Evolutionary conservation across 192 early-diverging fungal species (phyloP).

Genomic region (Coemansia reversa): DNA sequence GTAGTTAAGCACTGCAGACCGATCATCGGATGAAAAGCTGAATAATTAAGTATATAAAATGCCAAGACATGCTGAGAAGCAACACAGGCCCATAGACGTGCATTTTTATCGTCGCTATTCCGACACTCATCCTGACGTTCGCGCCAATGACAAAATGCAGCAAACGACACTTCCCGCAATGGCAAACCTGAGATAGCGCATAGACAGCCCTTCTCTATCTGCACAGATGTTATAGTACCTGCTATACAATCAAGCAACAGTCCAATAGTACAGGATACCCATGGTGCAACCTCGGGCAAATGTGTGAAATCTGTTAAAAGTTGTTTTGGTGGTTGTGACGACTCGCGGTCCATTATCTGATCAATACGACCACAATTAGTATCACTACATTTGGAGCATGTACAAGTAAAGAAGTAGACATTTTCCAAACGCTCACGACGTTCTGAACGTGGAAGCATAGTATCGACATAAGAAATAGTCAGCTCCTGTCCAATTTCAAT

Average conservation of each 20-base stretch:
- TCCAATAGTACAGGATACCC: slow-evolving; percentile 13
- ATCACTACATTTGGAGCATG: slow-evolving; percentile 27
- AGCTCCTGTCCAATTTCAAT: slow-evolving; percentile 32
- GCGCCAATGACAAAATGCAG: slow-evolving; percentile 44
- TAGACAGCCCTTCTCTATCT: slow-evolving; percentile 1
- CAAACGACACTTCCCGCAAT: slow-evolving; percentile 32
- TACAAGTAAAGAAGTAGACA: slow-evolving; percentile 49
- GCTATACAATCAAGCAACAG: not conserved
- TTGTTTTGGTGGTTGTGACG: slow-evolving; percentile 3
- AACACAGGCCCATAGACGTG: slow-evolving; percentile 20
- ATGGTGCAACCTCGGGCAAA: slow-evolving; percentile 14
- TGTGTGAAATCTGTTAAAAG: slow-evolving; percentile 35
- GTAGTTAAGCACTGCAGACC: slow-evolving; percentile 37
- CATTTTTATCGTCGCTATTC: slow-evolving; percentile 7
- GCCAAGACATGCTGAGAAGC: slow-evolving; percentile 40
- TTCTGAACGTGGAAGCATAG: slow-evolving; percentile 22
- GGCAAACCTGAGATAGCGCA: not conserved
- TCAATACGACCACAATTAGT: slow-evolving; percentile 16
- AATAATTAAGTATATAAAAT: slow-evolving; percentile 30
- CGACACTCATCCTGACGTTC: slow-evolving; percentile 51
- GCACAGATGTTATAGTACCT: not conserved
- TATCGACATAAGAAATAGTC: slow-evolving; percentile 35
- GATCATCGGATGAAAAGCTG: slow-evolving; percentile 23
- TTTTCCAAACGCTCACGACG: slow-evolving; percentile 15
- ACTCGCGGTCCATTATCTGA: slow-evolving; percentile 20